Evolutionary conservation across 2,329 filamentous ascomycete species (phyloP).

Genomic region (Endocalyx cinctus): DNA sequence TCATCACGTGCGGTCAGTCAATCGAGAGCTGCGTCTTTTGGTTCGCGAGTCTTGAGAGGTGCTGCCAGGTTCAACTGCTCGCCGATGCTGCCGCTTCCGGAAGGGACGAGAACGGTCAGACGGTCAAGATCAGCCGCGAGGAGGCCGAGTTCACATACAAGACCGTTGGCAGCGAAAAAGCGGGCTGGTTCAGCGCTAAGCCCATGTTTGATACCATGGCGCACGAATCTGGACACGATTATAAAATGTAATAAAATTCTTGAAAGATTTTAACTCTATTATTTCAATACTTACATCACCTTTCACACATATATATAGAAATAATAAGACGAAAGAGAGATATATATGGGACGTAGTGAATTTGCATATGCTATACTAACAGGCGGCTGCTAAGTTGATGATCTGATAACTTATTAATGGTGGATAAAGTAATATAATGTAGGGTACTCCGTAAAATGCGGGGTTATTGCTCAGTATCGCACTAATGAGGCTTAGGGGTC

Average conservation of each 20-base stretch:
- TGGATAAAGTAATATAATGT: too few relatives aligned
- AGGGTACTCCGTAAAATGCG: too few relatives aligned
- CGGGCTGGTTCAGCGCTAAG: constrained; percentile 68
- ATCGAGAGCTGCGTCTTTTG: constrained; percentile 50
- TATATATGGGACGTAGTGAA: too few relatives aligned
- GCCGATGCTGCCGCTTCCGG: constrained; percentile 58
- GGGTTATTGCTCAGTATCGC: too few relatives aligned
- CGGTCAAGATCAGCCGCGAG: constrained; percentile 62
- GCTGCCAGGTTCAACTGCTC: constrained; percentile 44
- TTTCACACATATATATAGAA: too few relatives aligned
- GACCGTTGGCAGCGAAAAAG: constrained; percentile 54
- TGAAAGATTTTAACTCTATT: too few relatives aligned
- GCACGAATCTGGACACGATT: constrained; percentile 16
- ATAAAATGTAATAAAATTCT: constrained; percentile 23
- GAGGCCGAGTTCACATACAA: constrained; percentile 66
- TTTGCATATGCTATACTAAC: too few relatives aligned
- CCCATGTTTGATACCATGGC: constrained; percentile 61
- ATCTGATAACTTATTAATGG: too few relatives aligned
- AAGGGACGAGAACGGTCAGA: constrained; percentile 56
- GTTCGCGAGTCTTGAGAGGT: constrained; percentile 48
- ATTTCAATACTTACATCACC: too few relatives aligned
- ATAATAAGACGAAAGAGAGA: too few relatives aligned
- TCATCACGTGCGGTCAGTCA: constrained; percentile 44
- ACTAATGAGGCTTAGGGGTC: too few relatives aligned
- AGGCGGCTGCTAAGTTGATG: too few relatives aligned